Evolutionary conservation across 208 protist genomes (phyloP).

Genomic region (Endotrypanum monterogeii): DNA sequence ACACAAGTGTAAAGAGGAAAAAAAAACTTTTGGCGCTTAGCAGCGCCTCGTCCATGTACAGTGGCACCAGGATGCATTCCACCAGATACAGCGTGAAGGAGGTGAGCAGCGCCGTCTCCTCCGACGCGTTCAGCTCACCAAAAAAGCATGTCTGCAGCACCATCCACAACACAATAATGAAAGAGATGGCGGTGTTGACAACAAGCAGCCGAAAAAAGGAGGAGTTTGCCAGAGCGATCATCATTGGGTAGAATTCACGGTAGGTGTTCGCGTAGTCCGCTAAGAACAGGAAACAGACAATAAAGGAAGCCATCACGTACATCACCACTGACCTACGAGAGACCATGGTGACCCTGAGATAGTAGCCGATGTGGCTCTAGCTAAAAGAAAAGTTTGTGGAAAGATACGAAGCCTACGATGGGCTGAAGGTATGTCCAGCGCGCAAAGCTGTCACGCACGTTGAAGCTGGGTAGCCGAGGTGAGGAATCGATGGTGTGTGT

Average conservation of each 20-base stretch:
- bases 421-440: not conserved
- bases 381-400: not conserved
- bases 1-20: constrained; percentile 39
- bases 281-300: constrained; percentile 36
- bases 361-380: not conserved
- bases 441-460: not conserved
- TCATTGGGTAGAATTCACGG: constrained; percentile 60
- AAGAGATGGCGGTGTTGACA: constrained; percentile 46
- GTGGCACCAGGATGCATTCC: constrained; percentile 56
- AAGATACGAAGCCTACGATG: not conserved
- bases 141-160: constrained; percentile 59
- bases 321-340: constrained; percentile 19
- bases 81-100: constrained; percentile 49
- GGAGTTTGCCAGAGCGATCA: constrained; percentile 71
- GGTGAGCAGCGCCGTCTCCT: constrained; percentile 38
- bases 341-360: constrained; percentile 10
- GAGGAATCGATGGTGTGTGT: not conserved
- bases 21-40: constrained; percentile 38
- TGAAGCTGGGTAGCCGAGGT: not conserved
- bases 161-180: constrained; percentile 40
- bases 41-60: constrained; percentile 43
- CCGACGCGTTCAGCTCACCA: constrained; percentile 50
- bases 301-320: constrained; percentile 62
- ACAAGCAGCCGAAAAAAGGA: constrained; percentile 55
- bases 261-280: constrained; percentile 66